Percentiles rank a stretch among this genome's conserved stretches.
Evolutionary conservation across 257 asterid genomes (phyloP).

Genomic region (Petunia secreta): DNA sequence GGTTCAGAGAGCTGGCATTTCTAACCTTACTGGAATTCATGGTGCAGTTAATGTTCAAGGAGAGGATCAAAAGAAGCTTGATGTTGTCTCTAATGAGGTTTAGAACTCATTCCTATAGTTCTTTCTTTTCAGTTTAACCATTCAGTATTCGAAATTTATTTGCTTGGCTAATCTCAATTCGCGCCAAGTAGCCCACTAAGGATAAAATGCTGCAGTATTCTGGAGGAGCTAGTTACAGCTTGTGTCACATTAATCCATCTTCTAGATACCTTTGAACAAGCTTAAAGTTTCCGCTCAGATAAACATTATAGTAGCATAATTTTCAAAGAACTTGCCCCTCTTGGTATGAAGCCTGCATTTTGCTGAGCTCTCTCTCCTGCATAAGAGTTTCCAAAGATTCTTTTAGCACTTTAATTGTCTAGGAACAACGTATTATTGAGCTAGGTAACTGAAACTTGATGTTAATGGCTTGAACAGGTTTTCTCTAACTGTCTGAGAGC

Average conservation of each 20-base stretch:
- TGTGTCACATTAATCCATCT: neutral
- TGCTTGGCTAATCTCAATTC: neutral
- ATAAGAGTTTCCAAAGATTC: neutral
- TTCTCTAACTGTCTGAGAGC: constrained; percentile 83
- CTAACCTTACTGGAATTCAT: constrained; percentile 81
- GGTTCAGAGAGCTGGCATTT: constrained; percentile 85
- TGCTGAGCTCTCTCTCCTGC: neutral
- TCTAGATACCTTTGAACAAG: neutral
- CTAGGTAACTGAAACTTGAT: neutral
- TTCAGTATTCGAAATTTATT: neutral
- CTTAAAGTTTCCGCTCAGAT: neutral
- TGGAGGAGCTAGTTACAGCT: neutral
- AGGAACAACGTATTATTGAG: neutral
- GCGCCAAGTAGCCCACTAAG: neutral
- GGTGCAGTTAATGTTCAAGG: constrained; percentile 89
- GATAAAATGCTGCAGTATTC: neutral
- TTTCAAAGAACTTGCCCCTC: neutral
- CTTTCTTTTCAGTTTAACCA: neutral
- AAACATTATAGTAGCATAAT: neutral
- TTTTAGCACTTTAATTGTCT: neutral
- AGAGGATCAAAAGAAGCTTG: constrained; percentile 97
- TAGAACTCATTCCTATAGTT: neutral
- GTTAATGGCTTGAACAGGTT: constrained; percentile 48
- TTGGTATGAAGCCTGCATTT: neutral
- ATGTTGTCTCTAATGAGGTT: constrained; percentile 79